Evolutionary conservation across 2,329 filamentous ascomycete species (phyloP).

Genomic region (Beauveria rudraprayagi): DNA sequence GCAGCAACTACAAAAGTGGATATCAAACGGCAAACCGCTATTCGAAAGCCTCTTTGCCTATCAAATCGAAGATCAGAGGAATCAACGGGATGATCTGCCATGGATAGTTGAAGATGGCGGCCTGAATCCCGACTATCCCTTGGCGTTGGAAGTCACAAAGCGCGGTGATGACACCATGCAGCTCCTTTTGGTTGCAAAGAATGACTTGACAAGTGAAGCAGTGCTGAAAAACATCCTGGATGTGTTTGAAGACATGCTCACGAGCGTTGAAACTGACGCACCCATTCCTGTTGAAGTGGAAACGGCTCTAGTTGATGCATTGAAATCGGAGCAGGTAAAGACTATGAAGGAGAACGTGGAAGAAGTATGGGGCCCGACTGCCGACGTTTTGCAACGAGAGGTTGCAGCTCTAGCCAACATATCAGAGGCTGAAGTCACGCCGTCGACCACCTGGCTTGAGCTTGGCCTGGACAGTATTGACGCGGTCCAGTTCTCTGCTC

Average conservation of each 20-base stretch:
- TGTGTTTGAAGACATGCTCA: constrained; percentile 24
- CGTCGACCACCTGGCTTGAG: constrained; percentile 62
- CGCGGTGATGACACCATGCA: constrained; percentile 37
- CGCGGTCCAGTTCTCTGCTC: constrained; percentile 72
- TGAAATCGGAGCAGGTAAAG: not conserved
- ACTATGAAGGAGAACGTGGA: not conserved
- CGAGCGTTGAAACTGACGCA: not conserved
- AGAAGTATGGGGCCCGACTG: constrained; percentile 53
- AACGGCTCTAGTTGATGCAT: constrained; percentile 10
- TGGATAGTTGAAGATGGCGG: constrained; percentile 49
- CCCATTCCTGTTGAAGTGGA: not conserved
- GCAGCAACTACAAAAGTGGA: constrained; percentile 75
- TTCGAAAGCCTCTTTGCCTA: constrained; percentile 84
- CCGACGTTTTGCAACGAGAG: constrained; percentile 48
- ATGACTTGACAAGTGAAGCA: constrained; percentile 23
- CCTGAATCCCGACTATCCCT: constrained; percentile 57
- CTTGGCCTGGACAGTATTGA: constrained; percentile 90
- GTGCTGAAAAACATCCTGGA: constrained; percentile 31
- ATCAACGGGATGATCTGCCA: constrained; percentile 24
- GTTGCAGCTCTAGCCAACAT: constrained; percentile 55
- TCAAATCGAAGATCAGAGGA: constrained; percentile 42
- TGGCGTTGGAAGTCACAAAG: constrained; percentile 68
- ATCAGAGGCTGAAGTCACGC: constrained; percentile 40
- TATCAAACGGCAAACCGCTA: constrained; percentile 48
- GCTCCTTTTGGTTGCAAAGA: constrained; percentile 53